phyloP scores from a whole-genome alignment of 257 asterid species.

The Salvia rosmarinus region DNA sequence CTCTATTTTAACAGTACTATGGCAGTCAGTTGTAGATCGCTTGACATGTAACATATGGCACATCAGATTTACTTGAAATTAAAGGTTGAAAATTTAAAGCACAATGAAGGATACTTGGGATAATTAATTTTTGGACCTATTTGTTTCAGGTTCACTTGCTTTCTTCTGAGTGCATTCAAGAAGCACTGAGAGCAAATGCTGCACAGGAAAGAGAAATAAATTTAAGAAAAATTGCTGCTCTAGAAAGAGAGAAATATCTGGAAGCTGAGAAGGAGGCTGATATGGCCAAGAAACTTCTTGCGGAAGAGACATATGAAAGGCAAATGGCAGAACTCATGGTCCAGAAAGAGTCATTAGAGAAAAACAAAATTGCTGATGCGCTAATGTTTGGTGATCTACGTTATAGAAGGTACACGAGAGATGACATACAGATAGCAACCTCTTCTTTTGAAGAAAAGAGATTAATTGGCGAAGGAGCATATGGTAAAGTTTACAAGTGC shows the following conservation, averaged over 20 bases:
- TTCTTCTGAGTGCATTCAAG: constrained; percentile 74
- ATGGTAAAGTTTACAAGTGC: constrained; percentile 85
- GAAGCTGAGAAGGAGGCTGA: constrained; percentile 77
- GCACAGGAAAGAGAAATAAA: constrained; percentile 73
- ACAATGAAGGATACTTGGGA: neutral
- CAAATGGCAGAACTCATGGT: constrained; percentile 70
- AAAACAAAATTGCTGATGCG: constrained; percentile 59
- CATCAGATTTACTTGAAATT: neutral
- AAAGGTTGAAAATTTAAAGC: neutral
- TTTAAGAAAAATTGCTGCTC: constrained; percentile 61
- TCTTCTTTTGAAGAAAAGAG: constrained; percentile 55
- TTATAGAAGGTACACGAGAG: constrained; percentile 71
- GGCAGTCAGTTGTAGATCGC: neutral
- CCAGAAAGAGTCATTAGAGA: constrained; percentile 62
- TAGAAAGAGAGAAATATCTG: constrained; percentile 66
- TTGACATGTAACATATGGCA: constrained; percentile 11
- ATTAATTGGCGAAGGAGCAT: constrained; percentile 82
- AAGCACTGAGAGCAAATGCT: constrained; percentile 64
- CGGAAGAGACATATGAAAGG: constrained; percentile 66
- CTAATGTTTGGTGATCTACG: constrained; percentile 65
- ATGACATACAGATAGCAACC: constrained; percentile 73
- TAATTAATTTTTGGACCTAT: constrained; percentile 19
- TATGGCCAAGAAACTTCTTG: constrained; percentile 59
- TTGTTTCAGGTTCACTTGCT: constrained; percentile 64
- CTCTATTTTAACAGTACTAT: neutral